Evolutionary conservation across 2,329 filamentous ascomycete genomes (phyloP), one percentile per base, ranked within the genome.

Genomic region (Trichoderma breve): DNA sequence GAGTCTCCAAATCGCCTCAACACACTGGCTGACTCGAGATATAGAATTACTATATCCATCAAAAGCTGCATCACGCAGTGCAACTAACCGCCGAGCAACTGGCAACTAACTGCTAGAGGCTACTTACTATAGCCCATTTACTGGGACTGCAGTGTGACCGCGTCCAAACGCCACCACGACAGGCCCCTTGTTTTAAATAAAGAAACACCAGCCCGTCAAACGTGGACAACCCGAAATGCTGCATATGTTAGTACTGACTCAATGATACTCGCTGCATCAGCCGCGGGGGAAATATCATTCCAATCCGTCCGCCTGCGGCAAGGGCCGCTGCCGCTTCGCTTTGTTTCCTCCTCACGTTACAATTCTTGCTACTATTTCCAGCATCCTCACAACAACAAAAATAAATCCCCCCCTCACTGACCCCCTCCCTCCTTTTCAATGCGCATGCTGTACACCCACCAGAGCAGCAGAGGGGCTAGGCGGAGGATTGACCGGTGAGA

Each of bases 401-500:
- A 26, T 7, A 28, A 57, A 21, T 18, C 1, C 14, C 24, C 7
- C 30, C n/a, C 55, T 58, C n/a, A n/a, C 32, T 28, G 32, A 32
- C 36, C 32, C 24, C 18, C 34, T n/a, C 34, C 55, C 21, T n/a
- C 24, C 51, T 8, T 32, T 21, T 18, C 24, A 57, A 21, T 34
- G 57, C 30, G 21, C n/a, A 58, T 36, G 64, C 51, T 43, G 64
- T 67, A 15, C 64, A 67, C 64, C 64, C 51, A 58, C 51, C 64
- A 39, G 3, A n/a, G 57, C 57, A 57, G 24, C 34, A 11, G 32
- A 57, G 12, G 51, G 64, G 47, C n/a, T 34, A 51, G 30, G 7
- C 47, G 64, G 34, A 34, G 64, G 28, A 43, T 43, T 34, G 32
- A 67, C 64, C 51, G 64, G 64, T 67, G 64, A 67, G 64, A 43